Evolutionary conservation across 2,329 filamentous ascomycete species (phyloP).

Genomic region (Colletotrichum sp.): DNA sequence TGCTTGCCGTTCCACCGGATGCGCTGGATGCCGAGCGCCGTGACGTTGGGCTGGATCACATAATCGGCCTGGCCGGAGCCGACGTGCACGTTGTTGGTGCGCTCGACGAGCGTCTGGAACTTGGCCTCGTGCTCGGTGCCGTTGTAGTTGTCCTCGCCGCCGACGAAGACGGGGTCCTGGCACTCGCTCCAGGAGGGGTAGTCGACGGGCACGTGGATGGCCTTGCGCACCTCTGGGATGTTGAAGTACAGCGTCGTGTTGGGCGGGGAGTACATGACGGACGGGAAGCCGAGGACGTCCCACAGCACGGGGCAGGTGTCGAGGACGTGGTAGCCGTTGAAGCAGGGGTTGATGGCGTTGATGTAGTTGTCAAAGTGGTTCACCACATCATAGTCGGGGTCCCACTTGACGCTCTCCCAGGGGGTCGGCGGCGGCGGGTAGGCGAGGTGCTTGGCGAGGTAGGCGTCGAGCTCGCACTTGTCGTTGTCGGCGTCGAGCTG

Average conservation of each 20-base stretch:
- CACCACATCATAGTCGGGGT: constrained; percentile 59
- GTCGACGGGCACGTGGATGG: constrained; percentile 66
- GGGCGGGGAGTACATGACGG: constrained; percentile 63
- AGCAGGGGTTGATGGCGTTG: constrained; percentile 73
- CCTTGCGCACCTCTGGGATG: constrained; percentile 70
- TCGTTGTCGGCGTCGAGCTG: constrained; percentile 58
- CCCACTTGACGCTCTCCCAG: constrained; percentile 47
- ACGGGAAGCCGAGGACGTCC: constrained; percentile 72
- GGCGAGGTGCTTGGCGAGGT: constrained; percentile 63
- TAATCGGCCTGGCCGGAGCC: constrained; percentile 75
- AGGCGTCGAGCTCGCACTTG: constrained; percentile 67
- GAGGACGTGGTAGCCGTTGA: constrained; percentile 76
- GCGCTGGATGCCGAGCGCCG: constrained; percentile 76
- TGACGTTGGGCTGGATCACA: constrained; percentile 71
- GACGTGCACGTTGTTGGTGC: constrained; percentile 74
- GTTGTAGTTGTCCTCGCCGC: constrained; percentile 1
- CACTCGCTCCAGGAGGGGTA: constrained; percentile 5
- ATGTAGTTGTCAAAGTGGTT: constrained; percentile 60
- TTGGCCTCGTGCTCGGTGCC: constrained; percentile 16
- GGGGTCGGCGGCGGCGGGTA: constrained; percentile 69
- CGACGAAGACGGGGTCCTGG: neutral
- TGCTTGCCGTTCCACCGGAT: constrained; percentile 79
- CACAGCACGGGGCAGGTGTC: constrained; percentile 74
- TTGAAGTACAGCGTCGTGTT: constrained; percentile 73
- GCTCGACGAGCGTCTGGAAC: constrained; percentile 47